Evolutionary conservation across 2,329 filamentous ascomycete species (phyloP).

Genomic region (Gremmenia infestans): DNA sequence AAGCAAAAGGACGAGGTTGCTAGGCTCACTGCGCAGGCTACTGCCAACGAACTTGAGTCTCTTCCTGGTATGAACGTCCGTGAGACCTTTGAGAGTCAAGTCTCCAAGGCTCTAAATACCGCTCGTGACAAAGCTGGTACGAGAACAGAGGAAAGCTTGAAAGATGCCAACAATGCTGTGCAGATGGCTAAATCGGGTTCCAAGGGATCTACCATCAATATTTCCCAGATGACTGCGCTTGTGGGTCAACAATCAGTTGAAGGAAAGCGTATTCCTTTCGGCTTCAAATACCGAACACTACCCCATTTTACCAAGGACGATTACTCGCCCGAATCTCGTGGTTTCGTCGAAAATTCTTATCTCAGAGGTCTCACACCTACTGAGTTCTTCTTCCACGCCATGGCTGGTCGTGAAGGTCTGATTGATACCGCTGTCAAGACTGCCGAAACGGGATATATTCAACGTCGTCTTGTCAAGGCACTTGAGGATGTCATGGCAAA

Average conservation of each 20-base stretch:
- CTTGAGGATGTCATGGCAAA: constrained; percentile 89
- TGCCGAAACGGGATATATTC: constrained; percentile 99
- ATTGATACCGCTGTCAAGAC: constrained; percentile 99
- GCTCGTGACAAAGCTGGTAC: constrained; percentile 96
- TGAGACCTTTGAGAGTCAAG: constrained; percentile 96
- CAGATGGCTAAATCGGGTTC: constrained; percentile 96
- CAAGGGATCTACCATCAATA: constrained; percentile 96
- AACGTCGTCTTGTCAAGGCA: constrained; percentile 94
- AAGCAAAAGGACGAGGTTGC: constrained; percentile 73
- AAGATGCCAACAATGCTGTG: constrained; percentile 88
- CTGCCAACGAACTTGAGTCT: constrained; percentile 83
- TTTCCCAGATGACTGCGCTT: constrained; percentile 96
- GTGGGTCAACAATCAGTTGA: constrained; percentile 98
- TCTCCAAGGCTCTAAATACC: constrained; percentile 88
- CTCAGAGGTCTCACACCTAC: constrained; percentile 85
- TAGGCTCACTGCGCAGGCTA: constrained; percentile 69
- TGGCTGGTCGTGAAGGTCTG: constrained; percentile 95
- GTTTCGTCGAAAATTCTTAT: constrained; percentile 96
- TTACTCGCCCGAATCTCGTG: constrained; percentile 87
- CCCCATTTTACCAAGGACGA: constrained; percentile 95
- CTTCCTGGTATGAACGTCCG: constrained; percentile 97
- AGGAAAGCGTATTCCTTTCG: constrained; percentile 85
- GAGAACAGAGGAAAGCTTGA: constrained; percentile 82
- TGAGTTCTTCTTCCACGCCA: constrained; percentile 97
- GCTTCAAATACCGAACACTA: constrained; percentile 90